Base-by-base conservation (phyloP, 768 basidiomycete genomes). In the Phanerochaete carnosa region DNA sequence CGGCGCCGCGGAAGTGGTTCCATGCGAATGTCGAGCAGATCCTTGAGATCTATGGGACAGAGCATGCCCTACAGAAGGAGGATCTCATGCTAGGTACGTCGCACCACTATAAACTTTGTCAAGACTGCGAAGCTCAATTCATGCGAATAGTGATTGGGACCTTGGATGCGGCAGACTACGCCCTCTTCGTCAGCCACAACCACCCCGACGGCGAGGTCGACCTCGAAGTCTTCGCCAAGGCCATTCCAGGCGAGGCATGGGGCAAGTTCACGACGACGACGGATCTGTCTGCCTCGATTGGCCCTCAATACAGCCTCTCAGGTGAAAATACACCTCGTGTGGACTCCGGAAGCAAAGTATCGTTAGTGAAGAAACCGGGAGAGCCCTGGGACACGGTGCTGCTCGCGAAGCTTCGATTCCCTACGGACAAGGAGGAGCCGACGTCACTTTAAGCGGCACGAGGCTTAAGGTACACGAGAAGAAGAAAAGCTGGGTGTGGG, bases 1-100 rank as follows among this genome's bases (percentile, higher is more conserved):
- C 84, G 6, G 81, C 84, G 11, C 84, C 90, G 0, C 87, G 83
- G 66, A 80, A 75, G 60, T 94, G 92, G 89, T 88, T 94, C 72
- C 82, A 81, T 59, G 79, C 80, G 3, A 87, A 93, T 64, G 82
- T 85, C 26, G 81, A 89, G 59, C 68, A 75, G 23, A 85, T 94
- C 63, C 65, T 92, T 73, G 70, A 80, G 45, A 70, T 81, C 19
- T 92, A 82, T 69, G 83, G 73, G 9, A 63, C 62, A 13, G 65
- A 72, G 45, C 75, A 77, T 56, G 62, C 63, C 26, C 64, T 77
- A 26, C 68, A 70, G 22, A 69, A 69, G 37, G 76, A 77, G 59
- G 76, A 77, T 55, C 60, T 77, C 4, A 70, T 61, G 61, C 66
- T 77, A 22, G 70, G 76, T 77, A 58, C n/a, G 75, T 66, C 26